phyloP scores from a whole-genome alignment of 129 eudicot species.

The Flaveria trinervia region DNA sequence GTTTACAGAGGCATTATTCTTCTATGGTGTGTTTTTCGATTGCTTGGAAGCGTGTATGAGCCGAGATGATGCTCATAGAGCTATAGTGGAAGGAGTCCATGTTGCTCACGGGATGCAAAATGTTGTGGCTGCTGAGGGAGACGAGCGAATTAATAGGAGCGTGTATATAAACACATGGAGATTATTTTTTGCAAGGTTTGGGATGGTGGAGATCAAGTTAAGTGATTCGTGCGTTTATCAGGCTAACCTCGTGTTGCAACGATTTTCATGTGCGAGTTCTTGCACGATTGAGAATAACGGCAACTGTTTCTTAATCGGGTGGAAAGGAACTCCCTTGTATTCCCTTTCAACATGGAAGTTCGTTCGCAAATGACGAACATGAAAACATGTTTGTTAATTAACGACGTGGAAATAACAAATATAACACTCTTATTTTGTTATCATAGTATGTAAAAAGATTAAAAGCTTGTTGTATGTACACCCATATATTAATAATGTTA shows the following conservation, averaged over 20 bases:
- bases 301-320: constrained; percentile 58
- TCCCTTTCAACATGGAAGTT: constrained; percentile 78
- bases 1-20: constrained; percentile 55
- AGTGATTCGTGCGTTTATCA: constrained; percentile 57
- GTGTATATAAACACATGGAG: constrained; percentile 64
- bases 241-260: constrained; percentile 51
- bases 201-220: constrained; percentile 58
- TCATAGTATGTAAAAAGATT: too few species aligned
- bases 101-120: constrained; percentile 52
- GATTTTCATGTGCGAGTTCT: constrained; percentile 42
- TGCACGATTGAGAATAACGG: constrained; percentile 48
- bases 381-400: neutral
- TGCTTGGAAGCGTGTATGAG: constrained; percentile 54
- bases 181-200: constrained; percentile 50
- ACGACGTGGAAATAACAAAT: neutral
- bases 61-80: constrained; percentile 36
- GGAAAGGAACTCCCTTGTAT: constrained; percentile 74
- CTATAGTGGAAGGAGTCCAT: constrained; percentile 44
- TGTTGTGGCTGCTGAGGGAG: constrained; percentile 57
- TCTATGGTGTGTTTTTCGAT: constrained; percentile 50
- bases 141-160: constrained; percentile 40
- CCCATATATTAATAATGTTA: too few species aligned
- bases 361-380: neutral
- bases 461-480: too few species aligned
- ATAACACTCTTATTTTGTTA: too few species aligned